phyloP scores from a whole-genome alignment of 2,329 filamentous ascomycete species.

The Sporothrix brasiliensis region DNA sequence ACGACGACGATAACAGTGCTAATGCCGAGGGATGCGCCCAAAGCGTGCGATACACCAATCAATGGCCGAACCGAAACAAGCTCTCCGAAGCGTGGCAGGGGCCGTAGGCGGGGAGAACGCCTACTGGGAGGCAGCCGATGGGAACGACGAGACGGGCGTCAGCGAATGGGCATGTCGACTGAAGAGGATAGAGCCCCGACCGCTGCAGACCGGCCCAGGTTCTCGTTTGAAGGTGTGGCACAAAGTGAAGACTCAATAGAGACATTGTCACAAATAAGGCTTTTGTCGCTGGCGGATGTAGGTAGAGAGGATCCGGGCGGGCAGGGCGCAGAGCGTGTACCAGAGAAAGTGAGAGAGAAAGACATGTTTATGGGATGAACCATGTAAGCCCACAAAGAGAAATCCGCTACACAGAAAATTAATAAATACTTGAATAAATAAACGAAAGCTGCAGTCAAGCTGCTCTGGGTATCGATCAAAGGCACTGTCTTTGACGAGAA shows the following conservation, averaged over 20 bases:
- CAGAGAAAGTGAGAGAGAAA: neutral
- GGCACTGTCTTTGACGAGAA: constrained; percentile 22
- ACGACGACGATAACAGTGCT: neutral
- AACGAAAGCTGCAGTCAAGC: neutral
- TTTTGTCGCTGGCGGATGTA: neutral
- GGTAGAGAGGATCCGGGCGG: neutral
- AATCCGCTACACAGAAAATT: neutral
- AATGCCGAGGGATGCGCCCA: neutral
- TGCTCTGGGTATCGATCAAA: constrained; percentile 24
- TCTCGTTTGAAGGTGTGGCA: constrained; percentile 6
- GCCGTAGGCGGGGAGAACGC: neutral
- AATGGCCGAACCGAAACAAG: neutral
- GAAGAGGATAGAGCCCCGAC: no score
- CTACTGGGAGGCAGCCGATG: neutral
- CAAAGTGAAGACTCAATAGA: constrained; percentile 11
- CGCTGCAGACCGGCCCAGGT: neutral
- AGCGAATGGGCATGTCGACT: neutral
- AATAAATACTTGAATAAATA: neutral
- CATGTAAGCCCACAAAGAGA: neutral
- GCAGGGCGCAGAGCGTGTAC: neutral
- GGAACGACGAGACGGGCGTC: neutral
- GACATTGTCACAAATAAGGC: neutral
- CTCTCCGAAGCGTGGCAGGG: neutral
- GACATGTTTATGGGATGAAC: constrained; percentile 8
- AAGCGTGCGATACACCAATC: neutral